A percentile compares a stretch with the other conserved stretches of the same genome.
These are phyloP conservation scores for Tagetes erecta DNA, from an alignment of 129 eudicot species.

Conservation along the genomic window DNA sequence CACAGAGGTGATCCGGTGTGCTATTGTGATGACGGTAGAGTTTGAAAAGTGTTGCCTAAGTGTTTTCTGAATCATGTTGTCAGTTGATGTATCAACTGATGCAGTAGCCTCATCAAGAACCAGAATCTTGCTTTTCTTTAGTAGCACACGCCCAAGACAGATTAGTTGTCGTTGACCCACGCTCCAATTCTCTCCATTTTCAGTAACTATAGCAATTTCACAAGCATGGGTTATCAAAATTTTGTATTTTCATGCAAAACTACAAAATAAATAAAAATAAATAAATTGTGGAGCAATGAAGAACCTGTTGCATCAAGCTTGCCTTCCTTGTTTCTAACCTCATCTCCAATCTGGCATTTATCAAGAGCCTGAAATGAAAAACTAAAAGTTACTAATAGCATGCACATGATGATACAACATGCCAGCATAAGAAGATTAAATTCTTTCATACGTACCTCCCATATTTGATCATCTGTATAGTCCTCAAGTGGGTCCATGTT, in stretches of 20 bases:
- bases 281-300: not conserved
- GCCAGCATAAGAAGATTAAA: not conserved
- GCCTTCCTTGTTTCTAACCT: slow-evolving; percentile 28
- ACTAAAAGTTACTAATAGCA: not conserved
- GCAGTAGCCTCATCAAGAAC: slow-evolving; percentile 38
- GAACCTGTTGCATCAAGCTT: slow-evolving; percentile 27
- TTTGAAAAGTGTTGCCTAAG: slow-evolving; percentile 21
- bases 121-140: slow-evolving; percentile 23
- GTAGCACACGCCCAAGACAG: slow-evolving; percentile 29
- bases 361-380: slow-evolving; percentile 33
- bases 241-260: not conserved
- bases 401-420: too few species aligned
- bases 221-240: not conserved
- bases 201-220: slow-evolving; percentile 14
- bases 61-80: slow-evolving; percentile 29
- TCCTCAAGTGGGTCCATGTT: slow-evolving; percentile 19
- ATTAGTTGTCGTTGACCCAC: slow-evolving; percentile 28
- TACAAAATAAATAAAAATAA: not conserved
- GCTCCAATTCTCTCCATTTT: slow-evolving; percentile 33
- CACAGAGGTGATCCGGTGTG: slow-evolving; percentile 32
- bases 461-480: not conserved
- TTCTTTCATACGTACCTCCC: slow-evolving; percentile 17
- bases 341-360: slow-evolving; percentile 33
- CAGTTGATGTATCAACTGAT: slow-evolving; percentile 26
- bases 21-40: slow-evolving; percentile 28